Evolutionary conservation across 2,329 filamentous ascomycete genomes (phyloP), one percentile per base, ranked within the genome.

Genomic region (Ceratocystis ficicola): DNA sequence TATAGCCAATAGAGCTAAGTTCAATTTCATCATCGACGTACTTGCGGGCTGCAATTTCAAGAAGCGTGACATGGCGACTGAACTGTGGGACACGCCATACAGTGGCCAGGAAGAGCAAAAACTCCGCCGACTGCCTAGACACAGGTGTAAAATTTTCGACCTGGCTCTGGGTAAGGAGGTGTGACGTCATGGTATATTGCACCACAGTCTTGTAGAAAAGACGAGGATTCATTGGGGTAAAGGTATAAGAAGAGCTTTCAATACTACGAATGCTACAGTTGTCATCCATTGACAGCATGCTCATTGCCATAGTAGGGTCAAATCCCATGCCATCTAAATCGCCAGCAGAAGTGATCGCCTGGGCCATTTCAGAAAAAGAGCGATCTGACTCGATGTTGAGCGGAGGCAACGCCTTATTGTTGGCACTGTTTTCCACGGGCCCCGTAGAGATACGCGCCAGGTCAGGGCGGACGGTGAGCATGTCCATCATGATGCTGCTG

Each of bases 401-500:
- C 32, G 25, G 61, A 55, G 68, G 76, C 76, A 52, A 77, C 81
- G 67, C 72, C 76, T 66, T 75, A 79, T 25, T 62, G 55, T 8
- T 32, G 22, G 28, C 6, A 17, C 12, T 57, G 22, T n/a, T 84
- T 61, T 85, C 83, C 25, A 80, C 77, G 36, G 79, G 77, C 17
- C 79, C 80, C 1, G 86, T 83, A 3, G 88, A 86, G 69, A 83
- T 87, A 73, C 91, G 95, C 62, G 90, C 87, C 64, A 97, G 79
- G 69, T 93, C 88, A 3, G 92, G 93, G 70, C 89, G 90, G 5
- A 88, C 88, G 68, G 89, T 90, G 50, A 97, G 79, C 69, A 99
- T 90, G 46, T 92, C 89, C 71, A 95, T 81, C 81, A 99, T 94
- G 85, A 97, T 91, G 70, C 94, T 89, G 5, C 91, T 94, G 52